Base-by-base conservation (phyloP, 139 green algal species). In the Chlamydomonas sphaeroides region DNA sequence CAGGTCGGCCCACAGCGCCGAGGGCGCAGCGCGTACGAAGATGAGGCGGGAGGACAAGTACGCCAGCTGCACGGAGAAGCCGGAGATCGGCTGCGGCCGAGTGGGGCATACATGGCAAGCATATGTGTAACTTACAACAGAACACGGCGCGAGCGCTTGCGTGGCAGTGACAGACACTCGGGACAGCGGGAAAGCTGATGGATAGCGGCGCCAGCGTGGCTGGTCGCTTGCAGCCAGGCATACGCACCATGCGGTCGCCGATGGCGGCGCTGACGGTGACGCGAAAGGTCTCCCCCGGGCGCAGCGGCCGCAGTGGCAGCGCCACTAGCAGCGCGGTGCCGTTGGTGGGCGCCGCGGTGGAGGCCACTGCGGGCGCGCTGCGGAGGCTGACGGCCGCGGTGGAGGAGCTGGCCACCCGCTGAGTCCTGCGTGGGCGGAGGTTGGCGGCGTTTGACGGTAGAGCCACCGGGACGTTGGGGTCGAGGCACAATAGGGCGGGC, bases 221-320 rank as follows among this genome's bases (percentile, higher is more conserved):
- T n/a, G n/a, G n/a, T n/a, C n/a, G n/a, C n/a, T n/a, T n/a, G n/a
- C n/a, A n/a, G n/a, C n/a, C n/a, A n/a, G n/a, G n/a, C n/a, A n/a
- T n/a, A n/a, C n/a, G n/a, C n/a, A n/a, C n/a, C n/a, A n/a, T n/a
- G n/a, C n/a, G 84, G 32, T 30, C 33, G 42, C 70, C 49, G 41
- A 87, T 84, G 14, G 73, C 70, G 35, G 88, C 88, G 10, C 80
- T 73, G 0, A 91, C 23, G 11, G 82, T 88, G 45, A 85, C 82
- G 26, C 74, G 83, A 71, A 91, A 85, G 10, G 48, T 36, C 56
- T 91, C 88, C 0, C 85, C 78, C 6, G 63, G 18, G 41, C 77
- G 77, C n/a, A 91, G 36, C 10, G 66, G 66, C 30, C 87, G 56
- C 45, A 77, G 71, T 0, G 87, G 87, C 63, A 91, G 61, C 1